Percentiles rank a stretch among this genome's conserved stretches.
These are phyloP conservation scores for Phanerochaete sordida DNA, from an alignment of 768 basidiomycete genomes.

Conservation along the genomic window DNA sequence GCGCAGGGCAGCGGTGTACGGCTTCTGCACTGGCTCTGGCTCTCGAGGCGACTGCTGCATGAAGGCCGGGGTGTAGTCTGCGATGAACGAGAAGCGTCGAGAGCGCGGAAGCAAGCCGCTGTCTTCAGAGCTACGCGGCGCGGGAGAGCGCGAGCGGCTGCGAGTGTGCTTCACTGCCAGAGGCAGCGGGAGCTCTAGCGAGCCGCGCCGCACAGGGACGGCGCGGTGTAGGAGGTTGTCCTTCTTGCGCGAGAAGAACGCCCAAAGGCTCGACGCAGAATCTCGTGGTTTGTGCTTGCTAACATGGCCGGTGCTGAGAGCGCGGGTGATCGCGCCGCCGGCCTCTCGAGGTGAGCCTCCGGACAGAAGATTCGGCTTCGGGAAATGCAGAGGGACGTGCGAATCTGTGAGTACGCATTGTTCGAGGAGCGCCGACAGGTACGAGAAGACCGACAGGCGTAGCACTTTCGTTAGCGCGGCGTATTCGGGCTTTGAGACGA, in stretches of 20 bases:
- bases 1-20: constrained; percentile 37
- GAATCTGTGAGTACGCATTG: constrained; percentile 53
- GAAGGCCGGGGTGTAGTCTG: constrained; percentile 12
- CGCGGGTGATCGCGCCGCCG: constrained; percentile 11
- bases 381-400: constrained; percentile 43
- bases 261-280: constrained; percentile 29
- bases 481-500: constrained; percentile 41
- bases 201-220: constrained; percentile 29
- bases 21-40: constrained; percentile 15
- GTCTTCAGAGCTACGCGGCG: constrained; percentile 28
- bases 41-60: constrained; percentile 2
- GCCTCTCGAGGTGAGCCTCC: background rate
- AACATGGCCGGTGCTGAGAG: constrained; percentile 17
- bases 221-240: constrained; percentile 29
- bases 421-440: constrained; percentile 59
- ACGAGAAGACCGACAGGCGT: constrained; percentile 47
- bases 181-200: constrained; percentile 40
- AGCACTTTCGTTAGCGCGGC: constrained; percentile 44
- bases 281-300: constrained; percentile 18
- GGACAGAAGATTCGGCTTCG: constrained; percentile 23
- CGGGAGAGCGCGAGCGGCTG: constrained; percentile 10
- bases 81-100: constrained; percentile 37
- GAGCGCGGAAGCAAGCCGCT: constrained; percentile 13
- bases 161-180: constrained; percentile 7
- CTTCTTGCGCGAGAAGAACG: constrained; percentile 34